These are phyloP conservation scores for Microascus cirrosus DNA, from an alignment of 2,329 filamentous ascomycete genomes.

Conservation along the genomic window DNA sequence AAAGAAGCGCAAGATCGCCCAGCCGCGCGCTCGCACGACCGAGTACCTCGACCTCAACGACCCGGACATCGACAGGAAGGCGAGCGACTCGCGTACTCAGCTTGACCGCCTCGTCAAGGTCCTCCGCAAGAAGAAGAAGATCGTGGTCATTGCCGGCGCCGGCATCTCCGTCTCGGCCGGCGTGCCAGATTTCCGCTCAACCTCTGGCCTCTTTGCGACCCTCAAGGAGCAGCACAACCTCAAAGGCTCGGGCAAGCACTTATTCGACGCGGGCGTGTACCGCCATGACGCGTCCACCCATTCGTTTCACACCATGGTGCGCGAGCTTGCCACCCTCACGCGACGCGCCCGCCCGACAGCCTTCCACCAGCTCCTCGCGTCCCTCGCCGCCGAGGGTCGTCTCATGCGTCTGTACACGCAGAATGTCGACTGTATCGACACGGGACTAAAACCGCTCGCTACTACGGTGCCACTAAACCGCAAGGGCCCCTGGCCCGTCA, in stretches of 20 bases:
- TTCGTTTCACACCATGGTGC: slow-evolving; percentile 93
- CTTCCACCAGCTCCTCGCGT: slow-evolving; percentile 90
- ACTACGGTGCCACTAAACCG: slow-evolving; percentile 71
- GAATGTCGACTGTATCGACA: slow-evolving; percentile 94
- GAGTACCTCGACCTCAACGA: slow-evolving; percentile 59
- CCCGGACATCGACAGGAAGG: slow-evolving; percentile 29
- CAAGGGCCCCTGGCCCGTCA: slow-evolving; percentile 87
- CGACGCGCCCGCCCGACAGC: slow-evolving; percentile 68
- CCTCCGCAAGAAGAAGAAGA: slow-evolving; percentile 83
- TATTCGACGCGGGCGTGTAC: slow-evolving; percentile 97
- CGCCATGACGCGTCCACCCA: slow-evolving; percentile 80
- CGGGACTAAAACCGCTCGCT: slow-evolving; percentile 63
- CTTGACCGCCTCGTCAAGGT: slow-evolving; percentile 62
- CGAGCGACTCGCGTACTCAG: slow-evolving; percentile 36
- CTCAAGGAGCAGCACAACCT: slow-evolving; percentile 80
- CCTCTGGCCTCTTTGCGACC: slow-evolving; percentile 77
- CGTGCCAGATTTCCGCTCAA: slow-evolving; percentile 93
- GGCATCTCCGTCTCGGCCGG: slow-evolving; percentile 96
- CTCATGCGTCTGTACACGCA: slow-evolving; percentile 88
- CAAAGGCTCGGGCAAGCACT: slow-evolving; percentile 84
- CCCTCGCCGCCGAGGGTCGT: slow-evolving; percentile 75
- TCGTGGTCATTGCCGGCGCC: slow-evolving; percentile 90
- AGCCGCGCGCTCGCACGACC: slow-evolving; percentile 60
- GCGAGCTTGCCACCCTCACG: slow-evolving; percentile 71
- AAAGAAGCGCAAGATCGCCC: slow-evolving; percentile 62